phyloP scores from a whole-genome alignment of 306 rosid genomes.

The Inga leiocalycina region DNA sequence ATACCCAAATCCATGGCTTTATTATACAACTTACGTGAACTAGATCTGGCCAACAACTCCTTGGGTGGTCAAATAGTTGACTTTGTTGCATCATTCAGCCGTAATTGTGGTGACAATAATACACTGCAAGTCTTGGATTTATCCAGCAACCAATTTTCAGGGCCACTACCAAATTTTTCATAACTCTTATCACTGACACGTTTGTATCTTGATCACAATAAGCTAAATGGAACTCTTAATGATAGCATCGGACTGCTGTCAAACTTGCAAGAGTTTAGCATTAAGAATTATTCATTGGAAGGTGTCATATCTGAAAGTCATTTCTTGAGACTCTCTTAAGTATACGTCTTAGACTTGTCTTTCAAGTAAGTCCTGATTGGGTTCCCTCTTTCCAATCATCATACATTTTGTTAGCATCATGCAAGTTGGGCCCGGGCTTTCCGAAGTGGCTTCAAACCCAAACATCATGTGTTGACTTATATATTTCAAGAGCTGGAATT shows the following conservation, averaged over 20 bases:
- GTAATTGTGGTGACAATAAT: too few species aligned
- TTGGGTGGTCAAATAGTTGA: too few species aligned
- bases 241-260: not conserved
- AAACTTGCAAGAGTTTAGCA: not conserved
- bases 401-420: not conserved
- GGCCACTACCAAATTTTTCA: too few species aligned
- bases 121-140: too few species aligned
- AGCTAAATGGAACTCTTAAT: not conserved
- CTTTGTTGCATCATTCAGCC: too few species aligned
- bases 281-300: not conserved
- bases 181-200: too few species aligned
- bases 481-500: not conserved
- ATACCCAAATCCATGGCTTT: too few species aligned
- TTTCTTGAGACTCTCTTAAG: not conserved
- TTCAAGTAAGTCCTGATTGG: not conserved
- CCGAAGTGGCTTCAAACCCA: not conserved
- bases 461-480: not conserved
- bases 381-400: not conserved
- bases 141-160: too few species aligned
- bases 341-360: not conserved
- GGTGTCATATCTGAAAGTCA: not conserved
- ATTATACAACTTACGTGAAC: too few species aligned
- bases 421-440: not conserved
- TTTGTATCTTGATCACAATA: not conserved
- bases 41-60: too few species aligned